Percentiles rank a stretch among this genome's conserved stretches.
phyloP scores from a whole-genome alignment of 176 grass and related monocot species.

The Cymbopogon citratus region DNA sequence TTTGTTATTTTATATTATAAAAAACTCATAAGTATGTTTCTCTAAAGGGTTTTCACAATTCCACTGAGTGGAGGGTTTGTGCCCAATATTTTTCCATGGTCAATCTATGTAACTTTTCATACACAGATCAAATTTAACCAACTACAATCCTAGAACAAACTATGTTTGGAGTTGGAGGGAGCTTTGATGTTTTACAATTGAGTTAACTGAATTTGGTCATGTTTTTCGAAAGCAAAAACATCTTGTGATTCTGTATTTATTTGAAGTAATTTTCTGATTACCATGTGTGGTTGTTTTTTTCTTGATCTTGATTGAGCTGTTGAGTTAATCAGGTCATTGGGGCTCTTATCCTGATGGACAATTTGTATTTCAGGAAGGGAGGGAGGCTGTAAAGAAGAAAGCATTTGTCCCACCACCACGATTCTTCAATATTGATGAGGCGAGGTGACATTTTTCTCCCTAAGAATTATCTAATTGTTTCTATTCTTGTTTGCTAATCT shows the following conservation, averaged over 20 bases:
- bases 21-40: not conserved
- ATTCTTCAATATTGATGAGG: conserved; percentile 98
- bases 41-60: not conserved
- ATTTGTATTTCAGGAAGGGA: conserved; percentile 66
- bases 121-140: not conserved
- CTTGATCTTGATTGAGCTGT: conserved; percentile 19
- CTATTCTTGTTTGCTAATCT: conserved; percentile 31
- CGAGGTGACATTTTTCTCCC: conserved; percentile 51
- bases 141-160: not conserved
- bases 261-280: not conserved
- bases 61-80: not conserved
- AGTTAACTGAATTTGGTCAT: not conserved
- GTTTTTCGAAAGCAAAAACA: not conserved
- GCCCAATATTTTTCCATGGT: not conserved
- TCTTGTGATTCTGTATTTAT: conserved; percentile 1
- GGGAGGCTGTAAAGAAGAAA: conserved; percentile 84
- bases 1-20: not conserved
- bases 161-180: not conserved
- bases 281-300: conserved; percentile 8
- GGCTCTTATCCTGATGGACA: not conserved
- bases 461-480: conserved; percentile 17
- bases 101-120: not conserved
- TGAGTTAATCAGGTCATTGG: not conserved
- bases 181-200: not conserved
- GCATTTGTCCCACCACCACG: conserved; percentile 91